These are phyloP conservation scores for Limnanthes douglasii DNA, from an alignment of 345 rosid species.

Conservation along the genomic window DNA sequence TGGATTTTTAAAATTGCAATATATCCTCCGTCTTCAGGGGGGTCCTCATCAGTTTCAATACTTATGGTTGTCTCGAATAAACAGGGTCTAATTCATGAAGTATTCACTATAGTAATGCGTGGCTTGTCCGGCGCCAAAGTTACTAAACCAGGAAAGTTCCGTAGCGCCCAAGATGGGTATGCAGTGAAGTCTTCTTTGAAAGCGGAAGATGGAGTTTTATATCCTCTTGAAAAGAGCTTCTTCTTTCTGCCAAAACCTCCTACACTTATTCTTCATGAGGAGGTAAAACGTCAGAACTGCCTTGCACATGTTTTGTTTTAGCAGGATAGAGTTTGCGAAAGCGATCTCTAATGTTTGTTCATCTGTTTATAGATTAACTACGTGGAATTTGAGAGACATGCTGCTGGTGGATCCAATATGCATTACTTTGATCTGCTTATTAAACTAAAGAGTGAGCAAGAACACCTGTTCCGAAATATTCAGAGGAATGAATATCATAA, in stretches of 20 bases:
- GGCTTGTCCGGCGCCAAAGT: constrained; percentile 70
- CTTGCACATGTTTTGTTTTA: neutral
- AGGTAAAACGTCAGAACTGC: constrained; percentile 19
- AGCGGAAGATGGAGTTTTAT: constrained; percentile 70
- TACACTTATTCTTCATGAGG: constrained; percentile 71
- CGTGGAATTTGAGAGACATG: constrained; percentile 77
- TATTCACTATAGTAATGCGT: constrained; percentile 55
- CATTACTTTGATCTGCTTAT: constrained; percentile 74
- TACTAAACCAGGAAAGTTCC: constrained; percentile 71
- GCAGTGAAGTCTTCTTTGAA: constrained; percentile 75
- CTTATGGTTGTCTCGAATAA: no score
- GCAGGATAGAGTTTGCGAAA: no score
- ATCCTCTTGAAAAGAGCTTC: constrained; percentile 76
- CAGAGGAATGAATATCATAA: constrained; percentile 76
- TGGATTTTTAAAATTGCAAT: no score
- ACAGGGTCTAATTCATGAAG: constrained; percentile 70
- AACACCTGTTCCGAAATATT: constrained; percentile 64
- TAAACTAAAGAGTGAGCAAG: constrained; percentile 66
- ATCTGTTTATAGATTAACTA: constrained; percentile 66
- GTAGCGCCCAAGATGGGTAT: constrained; percentile 77
- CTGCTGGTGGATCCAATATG: constrained; percentile 84
- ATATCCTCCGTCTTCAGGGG: no score
- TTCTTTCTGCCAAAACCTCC: constrained; percentile 79
- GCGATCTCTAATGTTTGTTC: no score
- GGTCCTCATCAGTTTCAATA: no score